Evolutionary conservation across 2,329 filamentous ascomycete genomes (phyloP), one percentile per base, ranked within the genome.

Genomic region (Sporothrix pallida): DNA sequence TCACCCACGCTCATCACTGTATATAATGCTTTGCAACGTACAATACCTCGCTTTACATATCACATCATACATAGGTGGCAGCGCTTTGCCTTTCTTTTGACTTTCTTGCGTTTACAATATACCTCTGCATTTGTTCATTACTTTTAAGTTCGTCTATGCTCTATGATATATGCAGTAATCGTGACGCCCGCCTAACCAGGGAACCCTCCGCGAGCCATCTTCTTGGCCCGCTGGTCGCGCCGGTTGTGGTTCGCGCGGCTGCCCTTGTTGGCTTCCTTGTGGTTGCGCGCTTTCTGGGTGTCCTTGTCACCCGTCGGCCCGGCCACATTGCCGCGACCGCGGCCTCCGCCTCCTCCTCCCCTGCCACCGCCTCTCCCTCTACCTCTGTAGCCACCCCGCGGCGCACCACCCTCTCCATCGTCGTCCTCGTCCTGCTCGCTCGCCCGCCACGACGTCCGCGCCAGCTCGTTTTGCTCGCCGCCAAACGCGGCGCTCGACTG

Each of bases 161-260:
- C 42, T 44, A 52, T 54, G 20, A 2, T 20, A 48, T 23, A 17
- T 20, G 6, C 9, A 13, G 5, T 54, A 8, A 8, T 31, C 17
- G 0, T 48, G 15, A n/a, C 17, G 23, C 42, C 37, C n/a, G 37
- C 20, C 42, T 65, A 72, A 46, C 63, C 71, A 23, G 67, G 67
- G 42, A 84, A 82, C 4, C 85, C 85, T 8, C 85, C 87, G 37
- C 89, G 85, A 15, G 87, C 87, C 88, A 91, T 90, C 82, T 92
- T 92, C 79, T 82, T 89, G 13, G 89, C 89, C 50, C 88, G 84
- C 74, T 87, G 87, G 79, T 97, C 92, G 69, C 94, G 88, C 37
- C 95, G 89, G 81, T 94, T 96, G 80, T 97, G 94, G 80, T 97
- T 97, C 46, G 93, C 94, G 75, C 92, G 86, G 26, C 92, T 93